Evolutionary conservation across 345 rosid species (phyloP), one percentile per base, ranked within the genome.

Genomic region (Microcos paniculata): DNA sequence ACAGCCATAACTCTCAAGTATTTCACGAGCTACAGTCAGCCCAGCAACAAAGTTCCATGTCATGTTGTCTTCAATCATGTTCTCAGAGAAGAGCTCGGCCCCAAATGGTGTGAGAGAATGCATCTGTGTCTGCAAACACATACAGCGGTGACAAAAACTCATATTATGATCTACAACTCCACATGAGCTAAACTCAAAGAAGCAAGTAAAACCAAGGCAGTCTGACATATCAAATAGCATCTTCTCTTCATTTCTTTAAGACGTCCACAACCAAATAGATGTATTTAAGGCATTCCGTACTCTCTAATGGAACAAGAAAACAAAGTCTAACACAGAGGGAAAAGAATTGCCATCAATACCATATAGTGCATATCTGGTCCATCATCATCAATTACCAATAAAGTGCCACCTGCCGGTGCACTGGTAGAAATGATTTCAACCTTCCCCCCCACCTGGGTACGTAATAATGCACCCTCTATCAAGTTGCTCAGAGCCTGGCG

Each of bases 1-100:
- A 56, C 98, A 91, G 35, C 98, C 97, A 51, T 89, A 95, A 77
- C 88, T 87, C 90, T 91, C 98, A 8, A 95, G 92, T 77, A 93
- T 90, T 82, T 95, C 98, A 4, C 96, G 93, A 14, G 99, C 97
- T 56, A 93, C 91, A 21, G 93, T 90, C 65, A 95, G 82, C 59
- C 98, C 98, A 4, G 98, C 97, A 38, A 95, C 89, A 73, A 95
- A 92, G 85, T 92, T 95, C 98, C 98, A 95, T 1, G 98, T 93
- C 98, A 95, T 95, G 87, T 95, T 95, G 88, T 92, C 99, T 81
- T 92, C 97, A 48, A 93, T 82, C 98, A 83, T 92, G 82, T 90
- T 87, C 28, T 84, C 91, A 0, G 94, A 84, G 53, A 78, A 49
- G 55, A 91, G 95, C 48, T 88, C 97, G 33, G 87, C 79, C 43